Conservation (phyloP, 495 filamentous ascomycete genomes). For the Paragyromitra xinjiangensis region DNA sequence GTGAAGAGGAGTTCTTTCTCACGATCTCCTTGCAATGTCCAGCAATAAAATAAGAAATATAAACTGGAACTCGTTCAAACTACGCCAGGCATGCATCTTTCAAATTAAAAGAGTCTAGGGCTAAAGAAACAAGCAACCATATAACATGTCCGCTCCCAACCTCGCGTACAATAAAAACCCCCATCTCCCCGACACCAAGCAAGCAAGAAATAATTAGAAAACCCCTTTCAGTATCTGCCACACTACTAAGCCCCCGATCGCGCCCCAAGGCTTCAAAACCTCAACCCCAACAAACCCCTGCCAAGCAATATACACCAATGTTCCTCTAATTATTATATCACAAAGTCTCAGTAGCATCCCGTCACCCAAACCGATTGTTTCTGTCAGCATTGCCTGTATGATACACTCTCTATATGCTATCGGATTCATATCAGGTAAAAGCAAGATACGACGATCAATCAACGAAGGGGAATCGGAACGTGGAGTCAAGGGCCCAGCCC, state of each 20-base stretch:
- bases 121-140: not conserved
- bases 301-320: conserved; percentile 24
- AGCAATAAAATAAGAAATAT: no score
- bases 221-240: conserved; percentile 14
- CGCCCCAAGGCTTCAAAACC: conserved; percentile 12
- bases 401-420: conserved; percentile 23
- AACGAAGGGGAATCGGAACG: not conserved
- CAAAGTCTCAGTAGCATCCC: not conserved
- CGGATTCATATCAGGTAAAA: not conserved
- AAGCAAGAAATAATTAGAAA: not conserved
- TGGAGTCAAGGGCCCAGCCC: not conserved
- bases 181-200: not conserved
- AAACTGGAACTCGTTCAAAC: no score
- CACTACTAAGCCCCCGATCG: conserved; percentile 10
- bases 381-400: conserved; percentile 24
- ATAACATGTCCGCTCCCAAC: not conserved
- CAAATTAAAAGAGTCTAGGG: not conserved
- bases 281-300: conserved; percentile 13
- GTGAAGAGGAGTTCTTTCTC: no score
- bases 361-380: conserved; percentile 22
- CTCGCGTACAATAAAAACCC: not conserved
- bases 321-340: conserved; percentile 6
- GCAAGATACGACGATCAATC: conserved; percentile 14
- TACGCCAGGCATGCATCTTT: not conserved
- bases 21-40: no score